Evolutionary conservation across 2,329 filamentous ascomycete species (phyloP), one percentile per base, ranked within the genome.

Genomic region (Capronia americana): DNA sequence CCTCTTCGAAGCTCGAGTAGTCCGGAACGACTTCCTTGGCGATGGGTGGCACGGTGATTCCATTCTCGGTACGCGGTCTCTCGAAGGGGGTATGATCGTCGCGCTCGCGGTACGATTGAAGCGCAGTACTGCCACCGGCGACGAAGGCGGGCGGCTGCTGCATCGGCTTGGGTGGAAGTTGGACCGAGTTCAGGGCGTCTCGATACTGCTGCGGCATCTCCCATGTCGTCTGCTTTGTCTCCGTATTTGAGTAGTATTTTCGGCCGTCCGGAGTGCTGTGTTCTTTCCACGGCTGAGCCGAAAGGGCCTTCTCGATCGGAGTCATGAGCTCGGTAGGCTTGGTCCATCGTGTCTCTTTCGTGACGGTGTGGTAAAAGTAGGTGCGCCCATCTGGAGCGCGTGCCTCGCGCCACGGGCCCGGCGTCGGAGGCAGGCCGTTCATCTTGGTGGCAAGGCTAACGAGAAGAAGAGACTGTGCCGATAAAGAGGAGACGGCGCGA

Each of bases 181-280:
- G 77, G 61, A 73, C 83, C 69, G 87, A 86, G 59, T 89, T 89
- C 65, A 93, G 82, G 67, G 92, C 91, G 73, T 85, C 85, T 75
- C 91, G 92, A 80, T 93, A 93, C 69, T 82, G 87, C 63, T 92
- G 91, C 63, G 95, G 95, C 86, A 97, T 93, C 75, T 93, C 90
- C 95, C 95, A 99, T 34, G 91, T 92, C 77, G 93, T 98, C 81
- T 93, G 87, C 79, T 94, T 93, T 53, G 92, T 93, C 79, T 96
- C 90, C 38, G 89, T 91, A 78, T 99, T 95, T 79, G 93, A 94
- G 91, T 93, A 99, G 80, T 99, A 99, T 76, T 94, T 92, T 74
- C 90, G 88, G 55, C 94, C 95, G 70, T 92, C 91, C 69, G 93
- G 88, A 24, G 92, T 89, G 28, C 90, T 92, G 75, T 96, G 95